phyloP scores from a whole-genome alignment of 2,329 filamentous ascomycete species.

The Amauroascus niger region DNA sequence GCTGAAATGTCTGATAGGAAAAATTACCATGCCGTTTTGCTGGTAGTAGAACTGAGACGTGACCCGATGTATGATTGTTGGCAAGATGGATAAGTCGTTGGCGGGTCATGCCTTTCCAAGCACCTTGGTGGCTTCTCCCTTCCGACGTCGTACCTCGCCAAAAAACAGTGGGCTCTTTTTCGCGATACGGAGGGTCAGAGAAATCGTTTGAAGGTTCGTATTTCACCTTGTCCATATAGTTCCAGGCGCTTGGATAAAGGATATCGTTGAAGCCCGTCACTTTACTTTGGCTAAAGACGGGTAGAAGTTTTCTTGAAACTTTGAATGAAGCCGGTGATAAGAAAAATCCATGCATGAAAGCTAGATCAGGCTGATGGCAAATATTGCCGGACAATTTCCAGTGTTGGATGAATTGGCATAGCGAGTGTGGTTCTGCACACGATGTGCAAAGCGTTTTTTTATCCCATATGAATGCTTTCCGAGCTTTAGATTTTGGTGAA shows the following conservation, averaged over 20 bases:
- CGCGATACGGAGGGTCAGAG: conserved; percentile 47
- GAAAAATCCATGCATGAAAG: conserved; percentile 63
- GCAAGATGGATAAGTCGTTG: conserved; percentile 63
- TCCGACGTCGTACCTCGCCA: conserved; percentile 65
- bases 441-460: conserved; percentile 53
- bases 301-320: conserved; percentile 55
- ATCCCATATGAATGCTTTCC: conserved; percentile 53
- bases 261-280: conserved; percentile 66
- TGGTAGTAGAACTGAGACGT: conserved; percentile 50
- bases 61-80: conserved; percentile 43
- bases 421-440: conserved; percentile 56
- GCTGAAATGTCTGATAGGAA: conserved; percentile 46
- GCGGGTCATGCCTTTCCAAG: conserved; percentile 58
- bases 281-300: conserved; percentile 67
- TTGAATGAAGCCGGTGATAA: conserved; percentile 54
- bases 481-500: conserved; percentile 50
- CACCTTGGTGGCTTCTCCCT: conserved; percentile 43
- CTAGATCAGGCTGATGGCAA: conserved; percentile 68
- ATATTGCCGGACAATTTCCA: conserved; percentile 57
- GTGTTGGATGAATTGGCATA: conserved; percentile 55
- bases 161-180: conserved; percentile 57
- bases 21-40: conserved; percentile 32
- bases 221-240: conserved; percentile 49
- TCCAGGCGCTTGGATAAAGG: conserved; percentile 57
- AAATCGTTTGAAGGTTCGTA: conserved; percentile 43